Base-by-base conservation (phyloP, 2,329 filamentous ascomycete species). In the Hymenoscyphus scutula region DNA sequence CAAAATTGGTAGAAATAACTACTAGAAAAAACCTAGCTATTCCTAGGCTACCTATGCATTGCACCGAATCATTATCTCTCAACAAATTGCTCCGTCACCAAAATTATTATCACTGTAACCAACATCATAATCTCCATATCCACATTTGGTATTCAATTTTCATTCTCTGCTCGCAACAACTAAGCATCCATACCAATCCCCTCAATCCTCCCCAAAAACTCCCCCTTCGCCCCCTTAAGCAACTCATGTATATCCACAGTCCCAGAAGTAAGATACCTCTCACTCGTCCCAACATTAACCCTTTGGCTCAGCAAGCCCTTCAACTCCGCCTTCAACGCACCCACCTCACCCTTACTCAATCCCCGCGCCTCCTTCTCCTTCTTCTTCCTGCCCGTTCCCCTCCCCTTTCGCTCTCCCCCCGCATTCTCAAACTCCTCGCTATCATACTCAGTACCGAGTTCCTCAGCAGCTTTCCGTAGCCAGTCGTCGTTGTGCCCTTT, bases 361-460 rank as follows among this genome's bases (percentile, higher is more conserved):
- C 76, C 80, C 58, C 84, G 81, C 7, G 87, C 87, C 76, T 89
- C 85, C 71, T 88, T 86, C 73, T 95, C 89, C 77, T 90, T 90
- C 77, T 86, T 82, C 76, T 89, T 89, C 48, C 91, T 80, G 0
- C 89, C 89, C 45, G 85, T 86, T 7, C 92, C 92, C 38, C 91
- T 82, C 0, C 90, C 89, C 56, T 84, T 84, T 71, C 83, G 82
- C 60, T 80, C 82, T 6, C 87, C 85, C 7, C 77, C 78, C 1
- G 81, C 82, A 45, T 82, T 77, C 67, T 89, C 90, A 65, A 97
- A 89, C 54, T 96, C 92, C 38, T 96, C 92, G 64, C 87, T 90
- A 73, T 98, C 92, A 73, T 96, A 97, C 59, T 97, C 94, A 0
- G 98, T 91, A 0, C 95, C 95, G 0, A 99, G 81, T 67, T 98